A percentile compares a stretch with the other conserved stretches of the same genome.
Conservation (phyloP, 2,329 filamentous ascomycete genomes). For the Myriosclerotinia curreyana region DNA sequence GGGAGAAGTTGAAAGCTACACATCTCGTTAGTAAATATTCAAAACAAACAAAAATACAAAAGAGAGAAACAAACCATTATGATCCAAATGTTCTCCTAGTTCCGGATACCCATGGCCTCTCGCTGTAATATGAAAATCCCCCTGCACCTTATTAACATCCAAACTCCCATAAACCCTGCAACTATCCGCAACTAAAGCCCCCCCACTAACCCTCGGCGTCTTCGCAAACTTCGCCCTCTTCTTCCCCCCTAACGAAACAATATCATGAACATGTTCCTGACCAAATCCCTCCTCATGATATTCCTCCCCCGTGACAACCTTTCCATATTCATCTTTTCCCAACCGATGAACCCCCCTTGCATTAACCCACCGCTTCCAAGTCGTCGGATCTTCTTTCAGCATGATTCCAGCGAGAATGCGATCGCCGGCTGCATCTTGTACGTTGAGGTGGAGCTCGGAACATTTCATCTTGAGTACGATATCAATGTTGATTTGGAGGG, state of each 20-base stretch:
- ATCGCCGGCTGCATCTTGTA: conserved; percentile 92
- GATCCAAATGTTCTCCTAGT: conserved; percentile 74
- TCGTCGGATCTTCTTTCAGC: conserved; percentile 72
- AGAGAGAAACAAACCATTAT: conserved; percentile 59
- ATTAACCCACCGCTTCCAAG: conserved; percentile 79
- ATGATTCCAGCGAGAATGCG: conserved; percentile 77
- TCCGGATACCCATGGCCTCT: conserved; percentile 92
- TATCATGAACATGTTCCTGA: conserved; percentile 89
- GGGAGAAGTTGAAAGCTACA: conserved; percentile 92
- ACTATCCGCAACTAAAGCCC: conserved; percentile 54
- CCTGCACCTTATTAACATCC: conserved; percentile 94
- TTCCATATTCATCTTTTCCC: conserved; percentile 54
- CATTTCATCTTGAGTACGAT: conserved; percentile 89
- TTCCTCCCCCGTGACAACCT: conserved; percentile 55
- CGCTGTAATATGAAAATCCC: conserved; percentile 96
- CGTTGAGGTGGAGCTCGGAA: conserved; percentile 86
- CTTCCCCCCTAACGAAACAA: conserved; percentile 66
- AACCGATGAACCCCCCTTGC: conserved; percentile 62
- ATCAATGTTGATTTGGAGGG: conserved; percentile 92
- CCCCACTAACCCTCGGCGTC: conserved; percentile 61
- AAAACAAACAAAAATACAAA: neutral
- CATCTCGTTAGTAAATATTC: conserved; percentile 30
- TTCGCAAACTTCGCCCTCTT: conserved; percentile 67
- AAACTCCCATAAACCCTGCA: conserved; percentile 89
- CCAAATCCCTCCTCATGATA: conserved; percentile 67